Evolutionary conservation across 495 filamentous ascomycete species (phyloP).

Genomic region (Paragyromitra xinjiangensis): DNA sequence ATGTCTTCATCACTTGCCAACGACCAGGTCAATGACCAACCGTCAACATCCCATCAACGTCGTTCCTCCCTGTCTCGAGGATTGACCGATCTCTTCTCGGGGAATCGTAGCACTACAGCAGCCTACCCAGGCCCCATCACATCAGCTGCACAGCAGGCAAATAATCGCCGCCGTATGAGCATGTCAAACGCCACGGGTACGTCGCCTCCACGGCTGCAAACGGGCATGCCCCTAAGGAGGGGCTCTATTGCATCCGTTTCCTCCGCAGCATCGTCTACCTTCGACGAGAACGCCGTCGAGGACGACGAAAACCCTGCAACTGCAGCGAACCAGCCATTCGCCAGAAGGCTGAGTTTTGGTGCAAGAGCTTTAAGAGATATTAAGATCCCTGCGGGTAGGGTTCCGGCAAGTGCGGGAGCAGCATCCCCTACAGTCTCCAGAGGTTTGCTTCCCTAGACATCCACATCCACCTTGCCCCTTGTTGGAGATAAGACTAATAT

Average conservation of each 20-base stretch:
- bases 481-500: conserved; percentile 19
- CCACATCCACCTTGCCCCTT: background rate
- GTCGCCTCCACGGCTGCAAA: conserved; percentile 66
- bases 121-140: conserved; percentile 71
- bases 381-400: conserved; percentile 59
- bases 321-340: conserved; percentile 73
- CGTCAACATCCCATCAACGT: conserved; percentile 57
- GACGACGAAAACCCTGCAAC: conserved; percentile 67
- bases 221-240: conserved; percentile 67
- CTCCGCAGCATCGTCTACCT: conserved; percentile 75
- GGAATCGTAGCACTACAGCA: conserved; percentile 57
- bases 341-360: conserved; percentile 88
- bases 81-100: conserved; percentile 65
- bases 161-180: conserved; percentile 84
- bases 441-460: conserved; percentile 44
- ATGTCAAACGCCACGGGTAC: conserved; percentile 82
- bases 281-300: conserved; percentile 87
- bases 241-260: conserved; percentile 77
- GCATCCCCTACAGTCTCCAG: conserved; percentile 53
- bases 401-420: conserved; percentile 27
- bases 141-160: conserved; percentile 70
- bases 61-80: conserved; percentile 67
- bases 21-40: conserved; percentile 44
- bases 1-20: conserved; percentile 51
- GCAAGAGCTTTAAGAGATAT: conserved; percentile 82